These are phyloP conservation scores for Beta lomatogona DNA, from an alignment of 179 eudicot genomes.

Conservation along the genomic window DNA sequence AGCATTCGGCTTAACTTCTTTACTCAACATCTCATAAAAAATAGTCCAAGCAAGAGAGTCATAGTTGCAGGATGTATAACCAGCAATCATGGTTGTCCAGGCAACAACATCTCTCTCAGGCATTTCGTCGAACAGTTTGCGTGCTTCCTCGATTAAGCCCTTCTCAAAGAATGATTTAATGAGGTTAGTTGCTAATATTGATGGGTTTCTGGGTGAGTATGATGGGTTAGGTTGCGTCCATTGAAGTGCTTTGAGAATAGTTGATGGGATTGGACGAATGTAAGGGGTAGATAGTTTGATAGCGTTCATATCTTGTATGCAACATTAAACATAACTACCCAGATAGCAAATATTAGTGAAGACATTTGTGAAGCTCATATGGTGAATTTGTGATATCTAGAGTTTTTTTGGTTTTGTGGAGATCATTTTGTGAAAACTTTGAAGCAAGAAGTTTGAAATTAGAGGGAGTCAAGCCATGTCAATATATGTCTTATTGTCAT, in stretches of 20 bases:
- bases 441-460: not conserved
- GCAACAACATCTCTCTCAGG: conserved; percentile 71
- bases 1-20: conserved; percentile 46
- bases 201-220: conserved; percentile 38
- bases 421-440: not conserved
- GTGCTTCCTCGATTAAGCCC: conserved; percentile 57
- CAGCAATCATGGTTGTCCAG: conserved; percentile 77
- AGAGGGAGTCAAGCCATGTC: not conserved
- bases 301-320: conserved; percentile 37
- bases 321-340: conserved; percentile 4
- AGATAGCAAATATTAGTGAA: not conserved
- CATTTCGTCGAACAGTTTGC: conserved; percentile 73
- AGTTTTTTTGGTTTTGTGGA: not conserved
- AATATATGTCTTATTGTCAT: too few relatives aligned
- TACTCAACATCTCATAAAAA: conserved; percentile 59
- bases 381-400: not conserved
- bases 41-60: conserved; percentile 46
- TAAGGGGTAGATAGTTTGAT: conserved; percentile 26
- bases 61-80: conserved; percentile 50
- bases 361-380: too few relatives aligned
- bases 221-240: conserved; percentile 39
- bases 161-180: conserved; percentile 54
- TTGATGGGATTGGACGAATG: conserved; percentile 42
- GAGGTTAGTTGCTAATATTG: conserved; percentile 54
- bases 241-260: conserved; percentile 40